Base-by-base conservation (phyloP, 2,329 filamentous ascomycete species). In the Gremmenia infestans region DNA sequence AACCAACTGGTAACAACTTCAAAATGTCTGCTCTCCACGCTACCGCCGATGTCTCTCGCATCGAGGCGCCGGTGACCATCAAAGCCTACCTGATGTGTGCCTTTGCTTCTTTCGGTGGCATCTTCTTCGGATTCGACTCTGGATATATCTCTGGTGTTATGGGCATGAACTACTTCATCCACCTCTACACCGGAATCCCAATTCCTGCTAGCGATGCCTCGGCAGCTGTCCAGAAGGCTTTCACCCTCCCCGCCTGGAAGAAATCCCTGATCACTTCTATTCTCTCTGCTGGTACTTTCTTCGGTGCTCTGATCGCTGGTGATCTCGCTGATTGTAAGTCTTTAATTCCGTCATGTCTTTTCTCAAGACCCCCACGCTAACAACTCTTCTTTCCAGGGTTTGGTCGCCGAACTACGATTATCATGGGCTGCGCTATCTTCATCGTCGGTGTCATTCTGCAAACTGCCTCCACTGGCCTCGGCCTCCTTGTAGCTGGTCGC, bases 261-360 rank as follows among this genome's bases (percentile, higher is more conserved):
- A 64, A 65, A 45, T 65, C 65, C n/a, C 55, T 67, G 15, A 65
- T 67, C 40, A 63, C 63, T 43, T 66, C 65, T 11, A 66, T 93
- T 64, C 81, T 93, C 54, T 92, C 89, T 37, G 82, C 62, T 68
- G 87, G 88, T 72, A 92, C 89, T 63, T 93, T 93, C 79, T 88
- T 92, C 60, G 89, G 89, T 70, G 86, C 89, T 55, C 68, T 93
- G 63, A 83, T 90, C 59, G 88, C 87, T 56, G 89, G 89, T 78
- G 87, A 91, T 70, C 70, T 92, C 60, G 82, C 89, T 62, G 89
- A 94, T 71, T 81, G 45, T 22, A 22, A 40, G 37, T 40, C 37
- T 17, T 17, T 15, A 1, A 15, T 15, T 17, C 37, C 37, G 6
- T 17, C 14, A 6, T 40, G 5, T n/a, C 1, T 8, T 40, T 8